Conservation (phyloP, 768 basidiomycete species). For the Holtermanniella nyarrowii region DNA sequence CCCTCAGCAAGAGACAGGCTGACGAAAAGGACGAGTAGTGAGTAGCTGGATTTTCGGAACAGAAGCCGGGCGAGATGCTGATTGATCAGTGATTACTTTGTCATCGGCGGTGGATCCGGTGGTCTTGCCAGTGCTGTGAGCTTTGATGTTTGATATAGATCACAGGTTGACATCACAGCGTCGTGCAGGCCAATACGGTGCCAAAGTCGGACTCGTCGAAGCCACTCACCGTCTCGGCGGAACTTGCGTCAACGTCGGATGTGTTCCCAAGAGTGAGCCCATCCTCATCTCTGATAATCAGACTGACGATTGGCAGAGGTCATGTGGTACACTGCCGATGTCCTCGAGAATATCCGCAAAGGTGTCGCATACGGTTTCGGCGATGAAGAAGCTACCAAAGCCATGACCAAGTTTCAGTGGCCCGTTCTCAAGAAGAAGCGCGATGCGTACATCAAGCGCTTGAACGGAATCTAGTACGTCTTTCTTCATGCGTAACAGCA, state of each 20-base stretch:
- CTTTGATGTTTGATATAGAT: slow-evolving; percentile 5
- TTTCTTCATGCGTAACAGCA: not conserved
- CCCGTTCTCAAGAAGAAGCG: slow-evolving; percentile 80
- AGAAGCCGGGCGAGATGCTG: too few relatives aligned
- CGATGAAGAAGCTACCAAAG: slow-evolving; percentile 46
- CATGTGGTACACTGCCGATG: slow-evolving; percentile 64
- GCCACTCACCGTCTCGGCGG: slow-evolving; percentile 66
- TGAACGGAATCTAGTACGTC: slow-evolving; percentile 72
- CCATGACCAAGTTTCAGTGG: slow-evolving; percentile 63
- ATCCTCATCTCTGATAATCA: not conserved
- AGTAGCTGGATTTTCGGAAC: slow-evolving; percentile 8
- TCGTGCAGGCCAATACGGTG: slow-evolving; percentile 81
- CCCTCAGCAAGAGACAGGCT: slow-evolving; percentile 25
- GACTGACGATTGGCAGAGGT: slow-evolving; percentile 48
- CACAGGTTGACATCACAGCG: slow-evolving; percentile 48
- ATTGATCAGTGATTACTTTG: slow-evolving; percentile 55
- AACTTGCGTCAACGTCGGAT: slow-evolving; percentile 97
- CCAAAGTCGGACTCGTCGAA: slow-evolving; percentile 86
- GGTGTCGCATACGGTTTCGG: slow-evolving; percentile 55
- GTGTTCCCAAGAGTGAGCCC: slow-evolving; percentile 84
- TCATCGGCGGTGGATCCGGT: slow-evolving; percentile 88
- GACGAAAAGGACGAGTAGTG: slow-evolving; percentile 31
- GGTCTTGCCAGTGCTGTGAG: slow-evolving; percentile 78
- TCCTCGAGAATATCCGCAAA: slow-evolving; percentile 70
- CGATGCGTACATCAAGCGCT: slow-evolving; percentile 80